phyloP scores from a whole-genome alignment of 1,139 yeast genomes.

The Sugiyamaella castrensis region DNA sequence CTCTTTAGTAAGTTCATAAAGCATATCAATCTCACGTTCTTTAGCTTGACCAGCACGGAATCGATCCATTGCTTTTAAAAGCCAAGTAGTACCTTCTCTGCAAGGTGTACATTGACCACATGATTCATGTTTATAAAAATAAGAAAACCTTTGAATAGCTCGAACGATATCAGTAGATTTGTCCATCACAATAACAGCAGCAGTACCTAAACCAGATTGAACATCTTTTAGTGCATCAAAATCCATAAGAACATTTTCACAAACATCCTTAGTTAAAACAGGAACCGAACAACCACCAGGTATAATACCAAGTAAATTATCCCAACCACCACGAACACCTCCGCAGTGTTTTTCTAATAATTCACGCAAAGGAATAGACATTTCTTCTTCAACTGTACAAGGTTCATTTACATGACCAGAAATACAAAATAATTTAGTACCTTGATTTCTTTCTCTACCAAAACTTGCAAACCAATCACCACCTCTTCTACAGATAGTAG shows the following conservation, averaged over 20 bases:
- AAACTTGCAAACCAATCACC: constrained; percentile 80
- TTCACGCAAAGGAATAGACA: constrained; percentile 82
- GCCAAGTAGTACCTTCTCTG: constrained; percentile 90
- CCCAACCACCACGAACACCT: constrained; percentile 90
- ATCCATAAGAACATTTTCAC: constrained; percentile 76
- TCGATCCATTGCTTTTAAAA: constrained; percentile 79
- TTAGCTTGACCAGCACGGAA: constrained; percentile 74
- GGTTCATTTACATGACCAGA: constrained; percentile 91
- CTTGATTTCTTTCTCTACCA: constrained; percentile 80
- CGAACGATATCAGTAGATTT: constrained; percentile 78
- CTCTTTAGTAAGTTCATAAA: constrained; percentile 75
- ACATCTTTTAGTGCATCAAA: constrained; percentile 80
- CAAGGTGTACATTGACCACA: constrained; percentile 96
- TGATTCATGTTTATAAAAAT: constrained; percentile 85
- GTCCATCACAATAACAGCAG: constrained; percentile 88
- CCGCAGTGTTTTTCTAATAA: constrained; percentile 85
- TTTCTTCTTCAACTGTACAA: constrained; percentile 88
- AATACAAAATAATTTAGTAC: constrained; percentile 79
- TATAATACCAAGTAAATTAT: constrained; percentile 75
- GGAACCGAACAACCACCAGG: constrained; percentile 93
- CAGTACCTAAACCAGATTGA: constrained; percentile 86
- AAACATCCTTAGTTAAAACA: constrained; percentile 61
- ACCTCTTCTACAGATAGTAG: constrained; percentile 84
- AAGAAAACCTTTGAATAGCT: constrained; percentile 78
- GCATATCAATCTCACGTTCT: constrained; percentile 76